phyloP scores from a whole-genome alignment of 1,284 basidiomycete species.

The Prillingera fragicola region DNA sequence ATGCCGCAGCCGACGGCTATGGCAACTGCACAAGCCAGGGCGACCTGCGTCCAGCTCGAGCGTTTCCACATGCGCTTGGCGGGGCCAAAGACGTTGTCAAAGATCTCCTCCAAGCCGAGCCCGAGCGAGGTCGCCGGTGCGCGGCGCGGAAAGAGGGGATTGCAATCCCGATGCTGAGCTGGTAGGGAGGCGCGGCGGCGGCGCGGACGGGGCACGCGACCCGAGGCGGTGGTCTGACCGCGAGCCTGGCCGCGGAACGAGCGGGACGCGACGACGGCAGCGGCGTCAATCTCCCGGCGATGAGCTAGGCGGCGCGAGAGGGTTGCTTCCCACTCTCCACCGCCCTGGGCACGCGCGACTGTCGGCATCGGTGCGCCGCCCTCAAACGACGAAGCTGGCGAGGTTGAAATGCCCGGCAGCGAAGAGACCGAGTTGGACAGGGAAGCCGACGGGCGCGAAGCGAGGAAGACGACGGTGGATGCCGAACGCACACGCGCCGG shows the following conservation, averaged over 20 bases:
- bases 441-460: conserved; percentile 21
- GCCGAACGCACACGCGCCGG: conserved; percentile 1
- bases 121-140: too few relatives aligned
- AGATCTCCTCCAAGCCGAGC: conserved; percentile 9
- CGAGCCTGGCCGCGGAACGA: background rate
- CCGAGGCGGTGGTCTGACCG: conserved; percentile 1
- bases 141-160: conserved; percentile 1
- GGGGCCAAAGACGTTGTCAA: conserved; percentile 11
- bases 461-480: conserved; percentile 22
- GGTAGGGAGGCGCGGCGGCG: background rate
- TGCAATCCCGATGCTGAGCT: background rate
- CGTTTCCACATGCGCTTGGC: conserved; percentile 2
- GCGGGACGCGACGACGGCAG: conserved; percentile 4
- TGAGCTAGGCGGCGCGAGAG: conserved; percentile 36
- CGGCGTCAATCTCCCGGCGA: conserved; percentile 23
- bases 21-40: conserved; percentile 18
- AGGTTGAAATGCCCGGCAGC: conserved; percentile 10
- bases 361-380: conserved; percentile 30
- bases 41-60: conserved; percentile 8
- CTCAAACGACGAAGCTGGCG: conserved; percentile 15
- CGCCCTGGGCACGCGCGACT: conserved; percentile 32
- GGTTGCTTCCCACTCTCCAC: conserved; percentile 43
- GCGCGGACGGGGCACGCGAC: conserved; percentile 13
- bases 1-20: conserved; percentile 18
- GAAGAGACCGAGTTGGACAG: conserved; percentile 12